Evolutionary conservation across 352 stramenopile species (phyloP), one percentile per base, ranked within the genome.

Genomic region (Phytophthora macrochlamydospora): DNA sequence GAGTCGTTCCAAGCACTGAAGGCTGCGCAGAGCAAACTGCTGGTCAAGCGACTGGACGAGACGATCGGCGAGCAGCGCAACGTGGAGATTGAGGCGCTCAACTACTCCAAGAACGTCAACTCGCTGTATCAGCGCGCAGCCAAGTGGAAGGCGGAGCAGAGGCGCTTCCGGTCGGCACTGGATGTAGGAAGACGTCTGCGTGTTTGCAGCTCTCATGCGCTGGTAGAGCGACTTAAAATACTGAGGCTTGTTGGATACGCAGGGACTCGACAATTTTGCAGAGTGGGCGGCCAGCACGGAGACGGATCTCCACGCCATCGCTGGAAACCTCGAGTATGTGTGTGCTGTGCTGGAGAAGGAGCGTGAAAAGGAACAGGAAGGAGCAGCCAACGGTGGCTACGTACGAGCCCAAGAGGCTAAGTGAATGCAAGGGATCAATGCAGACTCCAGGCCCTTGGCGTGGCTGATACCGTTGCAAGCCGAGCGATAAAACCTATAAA

Each of bases 271-370:
- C 51, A 63, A 64, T 29, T 90, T 92, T 67, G 76, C 75, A 12
- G 71, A 79, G 37, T 92, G 83, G 83, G 81, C 83, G 9, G 64
- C 52, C 2, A 43, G 61, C 18, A 74, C 75, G 0, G 81, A 92
- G 54, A 71, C 43, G 11, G 78, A 87, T 54, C 60, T 92, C 45
- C 75, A 81, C 38, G 67, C 62, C 4, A 78, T 92, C 46, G 77
- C 83, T 45, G 77, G 81, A 12, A 92, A 92, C 37, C 63, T 90
- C 29, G 83, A 92, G 61, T 90, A 92, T 56, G 79, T 92, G 13
- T 85, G 68, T 54, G 65, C 79, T 11, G 83, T 92, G 40, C 70
- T 92, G 40, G 81, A 92, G 59, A 84, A 81, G 46, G 78, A 87
- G 42, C 64, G 77, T 46, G 68, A 77, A 38, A 82, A 81, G 46